Base-by-base conservation (phyloP, 371 early-diverging fungal species). In the Actinomortierella wolfii region DNA sequence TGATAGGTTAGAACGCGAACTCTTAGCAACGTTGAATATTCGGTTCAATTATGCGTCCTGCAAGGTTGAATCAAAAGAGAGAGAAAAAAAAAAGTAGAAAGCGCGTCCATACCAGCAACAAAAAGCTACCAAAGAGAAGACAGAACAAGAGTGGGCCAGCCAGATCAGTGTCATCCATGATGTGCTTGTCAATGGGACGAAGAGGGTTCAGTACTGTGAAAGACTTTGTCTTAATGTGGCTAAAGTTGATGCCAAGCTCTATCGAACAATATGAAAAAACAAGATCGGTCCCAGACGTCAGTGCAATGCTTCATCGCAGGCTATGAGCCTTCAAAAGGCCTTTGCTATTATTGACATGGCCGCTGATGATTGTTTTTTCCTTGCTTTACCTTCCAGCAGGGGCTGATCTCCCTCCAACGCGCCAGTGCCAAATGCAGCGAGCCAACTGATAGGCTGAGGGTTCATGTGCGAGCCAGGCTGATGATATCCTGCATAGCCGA, bases 151-250 rank as follows among this genome's bases (percentile, higher is more conserved):
- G 74, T 34, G 98, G 98, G 0, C 98, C 98, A 6, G 94, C 94
- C 68, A 98, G 82, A 77, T 98, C 98, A 4, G 96, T 86, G 69
- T 98, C 94, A 54, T 92, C 93, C 89, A 97, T 94, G 56, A 97
- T 94, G 45, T 94, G 81, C 28, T 87, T 85, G 59, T 96, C 95
- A n/a, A 96, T 86, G 14, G 85, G 84, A 52, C 87, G 83, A 56
- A 97, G 86, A 6, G 97, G 96, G 74, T 97, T 96, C 56, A 98
- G 80, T 2, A 96, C 98, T 2, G 94, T 82, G 52, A 96, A 70
- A 17, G 92, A 89, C 81, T 90, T 90, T 42, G 84, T 81, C 74
- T 87, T 83, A 77, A 97, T 94, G 73, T 97, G 96, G 40, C 68
- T 80, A 74, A 95, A 97, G 77, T 95, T 95, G 61, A 97, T 86